These are phyloP conservation scores for Eucalyptus marginata DNA, from an alignment of 345 rosid genomes.

Conservation along the genomic window DNA sequence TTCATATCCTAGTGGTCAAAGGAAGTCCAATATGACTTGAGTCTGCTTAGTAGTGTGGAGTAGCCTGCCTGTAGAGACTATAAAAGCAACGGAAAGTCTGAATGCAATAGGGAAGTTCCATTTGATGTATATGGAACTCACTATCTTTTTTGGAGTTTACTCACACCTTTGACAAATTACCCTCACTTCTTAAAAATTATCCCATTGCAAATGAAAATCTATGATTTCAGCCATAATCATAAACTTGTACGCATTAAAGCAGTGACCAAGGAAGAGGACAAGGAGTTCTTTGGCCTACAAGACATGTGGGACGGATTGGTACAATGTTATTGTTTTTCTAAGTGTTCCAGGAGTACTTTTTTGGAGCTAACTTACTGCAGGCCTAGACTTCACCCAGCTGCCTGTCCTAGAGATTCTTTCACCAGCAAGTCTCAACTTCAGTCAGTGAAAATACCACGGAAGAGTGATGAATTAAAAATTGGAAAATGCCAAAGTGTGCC, in stretches of 20 bases:
- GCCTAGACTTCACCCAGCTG: not conserved
- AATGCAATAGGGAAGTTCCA: not conserved
- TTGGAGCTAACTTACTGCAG: not conserved
- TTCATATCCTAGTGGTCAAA: not conserved
- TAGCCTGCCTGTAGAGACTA: not conserved
- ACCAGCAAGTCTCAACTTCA: not conserved
- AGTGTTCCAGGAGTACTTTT: not conserved
- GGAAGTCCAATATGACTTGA: not conserved
- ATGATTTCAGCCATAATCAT: not conserved
- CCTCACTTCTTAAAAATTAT: not conserved
- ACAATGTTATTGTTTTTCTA: rapidly evolving
- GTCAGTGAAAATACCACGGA: not conserved
- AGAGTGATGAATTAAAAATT: not conserved
- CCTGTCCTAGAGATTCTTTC: not conserved
- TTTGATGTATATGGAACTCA: not conserved
- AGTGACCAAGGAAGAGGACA: not conserved
- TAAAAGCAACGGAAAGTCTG: not conserved
- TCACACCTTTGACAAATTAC: not conserved
- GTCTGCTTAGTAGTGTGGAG: not conserved
- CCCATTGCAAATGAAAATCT: not conserved
- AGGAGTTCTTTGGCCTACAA: not conserved
- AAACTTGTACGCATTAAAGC: rapidly evolving
- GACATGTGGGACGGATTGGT: not conserved
- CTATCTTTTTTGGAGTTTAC: not conserved
- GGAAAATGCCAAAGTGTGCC: not conserved